Evolutionary conservation across 2,329 filamentous ascomycete genomes (phyloP).

Genomic region (Dactylellina haptotyla): DNA sequence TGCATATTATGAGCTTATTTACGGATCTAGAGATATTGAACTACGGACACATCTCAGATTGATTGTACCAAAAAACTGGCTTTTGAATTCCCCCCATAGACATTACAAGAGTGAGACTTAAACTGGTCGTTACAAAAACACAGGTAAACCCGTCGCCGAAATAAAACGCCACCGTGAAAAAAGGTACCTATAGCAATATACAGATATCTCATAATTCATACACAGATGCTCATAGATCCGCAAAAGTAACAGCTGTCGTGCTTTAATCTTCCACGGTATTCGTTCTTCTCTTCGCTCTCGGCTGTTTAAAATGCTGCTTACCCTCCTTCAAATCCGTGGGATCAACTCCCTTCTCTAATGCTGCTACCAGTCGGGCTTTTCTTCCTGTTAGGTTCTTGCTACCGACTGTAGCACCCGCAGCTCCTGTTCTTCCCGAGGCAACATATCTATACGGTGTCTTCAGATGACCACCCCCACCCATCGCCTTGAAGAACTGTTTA

Average conservation of each 20-base stretch:
- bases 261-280: constrained; percentile 45
- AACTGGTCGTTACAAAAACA: neutral
- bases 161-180: constrained; percentile 14
- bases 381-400: constrained; percentile 79
- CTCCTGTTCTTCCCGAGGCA: constrained; percentile 80
- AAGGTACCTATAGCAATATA: constrained; percentile 8
- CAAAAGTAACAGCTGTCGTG: too few species aligned
- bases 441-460: constrained; percentile 86
- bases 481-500: constrained; percentile 84
- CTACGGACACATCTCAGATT: too few species aligned
- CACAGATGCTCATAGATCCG: neutral
- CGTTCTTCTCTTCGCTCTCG: constrained; percentile 70
- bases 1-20: neutral
- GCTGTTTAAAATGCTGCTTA: constrained; percentile 97
- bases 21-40: too few species aligned
- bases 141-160: neutral
- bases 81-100: too few species aligned
- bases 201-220: constrained; percentile 11
- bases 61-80: too few species aligned
- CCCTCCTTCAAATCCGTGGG: constrained; percentile 76
- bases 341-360: constrained; percentile 85
- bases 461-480: constrained; percentile 73
- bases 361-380: constrained; percentile 82
- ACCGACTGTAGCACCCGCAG: constrained; percentile 57
- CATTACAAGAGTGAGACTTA: neutral